Conservation (phyloP, 2,329 filamentous ascomycete genomes). For the Didymella segeticola region DNA sequence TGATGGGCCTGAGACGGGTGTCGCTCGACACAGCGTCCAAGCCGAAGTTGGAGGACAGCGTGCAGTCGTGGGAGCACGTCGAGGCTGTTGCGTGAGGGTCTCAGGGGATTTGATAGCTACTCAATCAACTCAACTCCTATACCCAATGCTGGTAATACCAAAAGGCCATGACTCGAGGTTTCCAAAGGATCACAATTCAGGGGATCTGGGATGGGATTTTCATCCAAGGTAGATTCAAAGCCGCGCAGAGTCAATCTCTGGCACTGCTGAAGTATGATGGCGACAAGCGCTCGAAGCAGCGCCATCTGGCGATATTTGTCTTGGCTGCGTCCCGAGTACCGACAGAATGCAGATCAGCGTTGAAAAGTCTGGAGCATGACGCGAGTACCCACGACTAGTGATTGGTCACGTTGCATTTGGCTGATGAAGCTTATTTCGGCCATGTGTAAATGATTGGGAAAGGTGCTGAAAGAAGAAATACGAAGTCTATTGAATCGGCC, state of each 20-base stretch:
- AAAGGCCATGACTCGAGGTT: not conserved
- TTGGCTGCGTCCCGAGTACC: slow-evolving; percentile 8
- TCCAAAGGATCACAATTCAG: not conserved
- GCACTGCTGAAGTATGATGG: not conserved
- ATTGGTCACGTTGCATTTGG: slow-evolving; percentile 12
- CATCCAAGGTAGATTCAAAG: not conserved
- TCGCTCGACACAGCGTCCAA: slow-evolving; percentile 40
- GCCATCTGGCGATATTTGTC: not conserved
- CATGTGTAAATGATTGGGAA: slow-evolving; percentile 12
- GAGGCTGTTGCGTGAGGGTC: slow-evolving; percentile 8
- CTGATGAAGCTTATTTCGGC: slow-evolving; percentile 6
- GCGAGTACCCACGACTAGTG: slow-evolving; percentile 4
- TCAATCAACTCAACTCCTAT: not conserved
- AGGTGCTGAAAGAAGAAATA: slow-evolving; percentile 32
- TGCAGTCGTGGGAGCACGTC: slow-evolving; percentile 54
- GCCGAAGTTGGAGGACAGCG: slow-evolving; percentile 52
- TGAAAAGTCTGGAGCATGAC: slow-evolving; percentile 7
- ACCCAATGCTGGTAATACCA: not conserved
- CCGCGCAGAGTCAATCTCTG: not conserved
- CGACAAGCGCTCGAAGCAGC: slow-evolving; percentile 2
- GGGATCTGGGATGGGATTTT: not conserved
- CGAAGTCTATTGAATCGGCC: slow-evolving; percentile 11
- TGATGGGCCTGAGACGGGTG: slow-evolving; percentile 80
- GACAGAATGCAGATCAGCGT: slow-evolving; percentile 16
- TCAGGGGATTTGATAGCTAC: not conserved